Base-by-base conservation (phyloP, 2,329 filamentous ascomycete genomes). In the Calonectria naviculata region DNA sequence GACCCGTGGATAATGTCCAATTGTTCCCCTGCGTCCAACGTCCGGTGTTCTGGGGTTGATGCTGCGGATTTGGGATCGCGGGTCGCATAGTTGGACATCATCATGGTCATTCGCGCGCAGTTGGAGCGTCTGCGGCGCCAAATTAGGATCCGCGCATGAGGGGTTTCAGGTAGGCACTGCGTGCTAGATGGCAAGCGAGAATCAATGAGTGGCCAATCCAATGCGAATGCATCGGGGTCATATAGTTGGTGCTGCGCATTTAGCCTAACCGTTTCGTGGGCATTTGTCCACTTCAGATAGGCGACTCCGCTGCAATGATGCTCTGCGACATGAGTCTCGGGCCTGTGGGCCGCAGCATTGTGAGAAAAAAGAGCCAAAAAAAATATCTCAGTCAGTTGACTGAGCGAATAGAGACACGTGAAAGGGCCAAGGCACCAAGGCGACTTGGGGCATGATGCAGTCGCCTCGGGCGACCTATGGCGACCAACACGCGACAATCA, bases 361-460 rank as follows among this genome's bases (percentile, higher is more conserved):
- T 29, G 34, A 17, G 31, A 58, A 19, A 38, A 12, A 46, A 10
- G 41, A 58, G 12, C 24, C n/a, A 54, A 38, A 66, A 15, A 26
- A 66, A 66, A 62, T 36, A 52, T 41, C 52, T 38, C 34, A 29
- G 12, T 54, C 15, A 26, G 38, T 38, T 41, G 42, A 34, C 21
- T 9, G 49, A 42, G 49, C 60, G 67, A 47, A 56, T 64, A 58
- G 31, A 26, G 24, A 56, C 26, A 38, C 26, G 31, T 36, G 44
- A 52, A 54, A 44, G 28, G 38, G 12, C 56, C 67, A 70, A 70
- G 67, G 67, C 67, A 70, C 58, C 67, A 65, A 70, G 67, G 67
- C 67, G 56, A 19, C 52, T 19, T n/a, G 52, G n/a, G 42, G 49
- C 46, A 63, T 70, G 42, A 65, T 65, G 17, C 54, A 60, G 67